Conservation (phyloP, 2,329 filamentous ascomycete species). For the Truncatella angustata region DNA sequence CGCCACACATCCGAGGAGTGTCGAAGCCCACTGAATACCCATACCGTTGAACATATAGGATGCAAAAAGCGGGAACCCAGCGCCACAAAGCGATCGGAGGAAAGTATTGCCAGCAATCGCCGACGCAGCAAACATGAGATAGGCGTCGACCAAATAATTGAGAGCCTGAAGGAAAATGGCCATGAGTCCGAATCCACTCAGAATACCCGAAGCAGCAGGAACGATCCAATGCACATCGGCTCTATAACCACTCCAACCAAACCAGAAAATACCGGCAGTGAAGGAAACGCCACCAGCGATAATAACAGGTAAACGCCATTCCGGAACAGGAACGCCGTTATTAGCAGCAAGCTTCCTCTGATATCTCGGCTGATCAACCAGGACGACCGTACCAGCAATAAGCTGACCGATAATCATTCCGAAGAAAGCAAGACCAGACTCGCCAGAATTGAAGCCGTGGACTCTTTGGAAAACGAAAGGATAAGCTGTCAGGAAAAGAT, state of each 20-base stretch:
- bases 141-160: conserved; percentile 79
- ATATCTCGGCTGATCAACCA: conserved; percentile 65
- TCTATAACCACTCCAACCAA: conserved; percentile 68
- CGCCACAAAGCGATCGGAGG: conserved; percentile 73
- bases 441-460: conserved; percentile 67
- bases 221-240: conserved; percentile 62
- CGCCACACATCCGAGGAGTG: conserved; percentile 61
- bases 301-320: conserved; percentile 65
- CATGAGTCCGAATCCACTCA: conserved; percentile 74
- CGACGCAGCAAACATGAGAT: conserved; percentile 72
- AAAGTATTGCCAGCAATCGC: conserved; percentile 83
- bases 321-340: conserved; percentile 61
- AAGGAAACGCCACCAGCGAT: conserved; percentile 60
- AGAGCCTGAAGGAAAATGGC: conserved; percentile 79
- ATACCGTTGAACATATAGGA: conserved; percentile 66
- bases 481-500: conserved; percentile 84
- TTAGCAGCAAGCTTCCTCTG: conserved; percentile 67
- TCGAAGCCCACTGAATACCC: conserved; percentile 61
- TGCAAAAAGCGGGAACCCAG: conserved; percentile 77
- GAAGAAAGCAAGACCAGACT: conserved; percentile 78
- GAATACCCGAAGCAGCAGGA: conserved; percentile 58
- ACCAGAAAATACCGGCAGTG: conserved; percentile 71
- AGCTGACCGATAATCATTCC: conserved; percentile 77
- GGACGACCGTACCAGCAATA: conserved; percentile 63
- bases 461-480: conserved; percentile 74